Conservation (phyloP, 2,329 filamentous ascomycete genomes). For the Pseudomassariella vexata region DNA sequence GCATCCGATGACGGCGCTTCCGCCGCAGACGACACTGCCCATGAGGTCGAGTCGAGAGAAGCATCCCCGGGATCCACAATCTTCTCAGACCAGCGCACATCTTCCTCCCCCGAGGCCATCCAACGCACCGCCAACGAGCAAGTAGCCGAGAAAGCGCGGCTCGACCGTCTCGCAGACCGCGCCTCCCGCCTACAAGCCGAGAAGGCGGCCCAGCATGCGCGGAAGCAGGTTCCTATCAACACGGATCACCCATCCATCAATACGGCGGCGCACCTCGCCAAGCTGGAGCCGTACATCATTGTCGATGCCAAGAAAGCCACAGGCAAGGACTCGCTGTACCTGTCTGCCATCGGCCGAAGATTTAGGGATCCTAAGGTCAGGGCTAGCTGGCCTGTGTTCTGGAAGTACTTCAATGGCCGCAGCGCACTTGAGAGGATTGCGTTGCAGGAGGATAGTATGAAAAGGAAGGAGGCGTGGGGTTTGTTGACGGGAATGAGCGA, state of each 20-base stretch:
- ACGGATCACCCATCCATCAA: conserved; percentile 54
- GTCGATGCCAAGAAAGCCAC: conserved; percentile 74
- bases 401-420: conserved; percentile 83
- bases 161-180: conserved; percentile 52
- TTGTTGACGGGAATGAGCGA: conserved; percentile 61
- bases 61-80: too few species aligned
- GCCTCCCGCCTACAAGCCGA: conserved; percentile 49
- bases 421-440: conserved; percentile 82
- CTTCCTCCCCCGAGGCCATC: too few species aligned
- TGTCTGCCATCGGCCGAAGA: conserved; percentile 52
- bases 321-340: conserved; percentile 69
- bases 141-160: conserved; percentile 55
- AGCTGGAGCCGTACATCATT: conserved; percentile 61
- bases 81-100: too few species aligned
- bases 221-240: conserved; percentile 39
- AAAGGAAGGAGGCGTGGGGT: conserved; percentile 74
- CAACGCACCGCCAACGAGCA: conserved; percentile 41
- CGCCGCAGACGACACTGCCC: conserved; percentile 7
- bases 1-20: background rate
- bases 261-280: conserved; percentile 49
- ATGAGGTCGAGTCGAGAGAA: conserved; percentile 9
- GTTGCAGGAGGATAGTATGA: conserved; percentile 78
- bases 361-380: conserved; percentile 50
- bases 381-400: conserved; percentile 65
- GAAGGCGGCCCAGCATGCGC: conserved; percentile 49